Evolutionary conservation across 164 flowering plant species (phyloP), one percentile per base, ranked within the genome.

Genomic region (Aristolochia californica): DNA sequence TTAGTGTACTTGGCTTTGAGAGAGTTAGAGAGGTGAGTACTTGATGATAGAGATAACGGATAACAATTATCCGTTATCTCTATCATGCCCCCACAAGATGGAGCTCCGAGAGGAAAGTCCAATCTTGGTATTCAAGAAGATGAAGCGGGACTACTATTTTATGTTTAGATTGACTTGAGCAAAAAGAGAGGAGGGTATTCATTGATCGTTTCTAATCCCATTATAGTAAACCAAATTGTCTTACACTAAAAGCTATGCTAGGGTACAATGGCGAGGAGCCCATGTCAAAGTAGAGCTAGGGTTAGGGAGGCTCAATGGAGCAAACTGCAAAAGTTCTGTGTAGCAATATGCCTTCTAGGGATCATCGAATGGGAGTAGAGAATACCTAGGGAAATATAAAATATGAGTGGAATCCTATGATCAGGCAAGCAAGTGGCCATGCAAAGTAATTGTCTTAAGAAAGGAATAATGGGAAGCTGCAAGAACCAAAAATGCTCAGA

Each of bases 321-420:
- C 23, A 60, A 23, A 50, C 26, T 11, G 15, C 15, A 13, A 60
- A 55, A 30, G 13, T 10, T 25, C n/a, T 53, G n/a, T 27, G 59
- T 18, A 48, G 16, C 21, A n/a, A n/a, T n/a, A 58, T n/a, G 27
- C 51, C 50, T 14, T 53, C 63, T 73, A 38, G 75, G 73, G 77
- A 74, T 73, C 72, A 55, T 47, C 50, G 59, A 47, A 28, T 26
- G 65, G 47, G 51, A 45, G 43, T 18, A 17, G 27, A 43, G 28
- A 22, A 62, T 62, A 55, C 53, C 67, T 59, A 40, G 63, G 63
- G 57, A 69, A 62, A 27, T 52, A 45, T 59, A 59, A 56, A 53
- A 58, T 62, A 66, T 60, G 61, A 58, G 58, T 63, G 66, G 77
- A 73, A 73, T 68, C 70, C 69, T 34, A 61, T 68, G 69, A 66